Conservation (phyloP, 495 filamentous ascomycete genomes). For the Hyphodiscus hymeniophilus region DNA sequence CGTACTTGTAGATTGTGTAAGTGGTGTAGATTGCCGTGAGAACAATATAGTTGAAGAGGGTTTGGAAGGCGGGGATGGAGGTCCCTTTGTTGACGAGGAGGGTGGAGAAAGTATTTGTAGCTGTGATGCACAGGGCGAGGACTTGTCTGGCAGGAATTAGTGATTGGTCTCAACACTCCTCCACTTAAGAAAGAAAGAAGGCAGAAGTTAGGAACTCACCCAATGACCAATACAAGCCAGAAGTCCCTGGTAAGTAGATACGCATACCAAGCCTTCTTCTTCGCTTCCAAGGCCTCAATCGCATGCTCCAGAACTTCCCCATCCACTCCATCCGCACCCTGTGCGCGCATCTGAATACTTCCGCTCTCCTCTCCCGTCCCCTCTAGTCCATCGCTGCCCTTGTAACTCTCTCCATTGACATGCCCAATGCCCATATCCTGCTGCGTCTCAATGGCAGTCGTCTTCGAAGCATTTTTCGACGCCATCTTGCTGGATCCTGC, state of each 20-base stretch:
- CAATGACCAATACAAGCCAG: conserved; percentile 71
- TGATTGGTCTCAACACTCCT: conserved; percentile 4
- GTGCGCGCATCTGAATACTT: neutral
- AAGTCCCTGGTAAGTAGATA: conserved; percentile 83
- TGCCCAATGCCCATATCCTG: neutral
- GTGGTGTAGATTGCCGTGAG: conserved; percentile 74
- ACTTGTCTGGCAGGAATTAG: conserved; percentile 60
- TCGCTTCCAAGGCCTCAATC: conserved; percentile 36
- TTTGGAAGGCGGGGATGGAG: conserved; percentile 94
- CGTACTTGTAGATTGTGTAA: conserved; percentile 75
- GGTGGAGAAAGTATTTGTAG: conserved; percentile 78
- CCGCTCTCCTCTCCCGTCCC: conserved; percentile 1
- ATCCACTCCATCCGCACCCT: conserved; percentile 13
- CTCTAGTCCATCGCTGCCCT: conserved; percentile 12
- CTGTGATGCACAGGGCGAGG: conserved; percentile 79
- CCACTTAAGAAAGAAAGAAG: neutral
- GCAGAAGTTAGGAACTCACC: conserved; percentile 42
- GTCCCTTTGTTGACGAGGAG: conserved; percentile 62
- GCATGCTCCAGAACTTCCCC: conserved; percentile 20
- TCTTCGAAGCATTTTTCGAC: conserved; percentile 1
- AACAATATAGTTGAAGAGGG: conserved; percentile 88
- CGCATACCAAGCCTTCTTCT: conserved; percentile 58
- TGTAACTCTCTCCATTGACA: conserved; percentile 15
- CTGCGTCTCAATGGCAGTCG: conserved; percentile 10
- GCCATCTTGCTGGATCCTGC: conserved; percentile 8